These are phyloP conservation scores for Kodamaea hsintzibuensis DNA, from an alignment of 805 yeast species.

Conservation along the genomic window DNA sequence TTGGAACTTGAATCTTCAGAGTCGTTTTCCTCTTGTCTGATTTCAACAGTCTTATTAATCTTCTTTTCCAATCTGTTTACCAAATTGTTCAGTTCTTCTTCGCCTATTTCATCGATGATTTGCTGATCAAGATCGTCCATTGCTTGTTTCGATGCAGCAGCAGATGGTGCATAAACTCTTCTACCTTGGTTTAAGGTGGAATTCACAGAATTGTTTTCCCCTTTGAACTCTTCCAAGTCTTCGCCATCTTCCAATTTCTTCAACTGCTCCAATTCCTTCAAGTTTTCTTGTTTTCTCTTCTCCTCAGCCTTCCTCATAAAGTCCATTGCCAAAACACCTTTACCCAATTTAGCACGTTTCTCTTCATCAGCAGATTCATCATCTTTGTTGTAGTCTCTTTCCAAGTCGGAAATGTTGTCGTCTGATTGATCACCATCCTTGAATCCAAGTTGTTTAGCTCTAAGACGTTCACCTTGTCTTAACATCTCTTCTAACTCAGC, in stretches of 20 bases:
- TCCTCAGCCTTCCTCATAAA: slow-evolving; percentile 92
- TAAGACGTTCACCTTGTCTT: slow-evolving; percentile 77
- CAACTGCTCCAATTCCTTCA: slow-evolving; percentile 50
- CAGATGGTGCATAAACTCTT: slow-evolving; percentile 72
- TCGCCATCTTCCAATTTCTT: slow-evolving; percentile 43
- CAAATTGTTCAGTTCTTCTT: slow-evolving; percentile 52
- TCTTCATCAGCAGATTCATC: slow-evolving; percentile 37
- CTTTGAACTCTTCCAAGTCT: slow-evolving; percentile 37
- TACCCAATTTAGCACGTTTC: slow-evolving; percentile 54
- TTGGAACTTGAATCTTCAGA: background rate
- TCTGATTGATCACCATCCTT: slow-evolving; percentile 58
- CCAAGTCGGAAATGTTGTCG: slow-evolving; percentile 50
- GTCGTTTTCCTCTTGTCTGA: slow-evolving; percentile 24
- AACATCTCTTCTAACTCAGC: slow-evolving; percentile 94
- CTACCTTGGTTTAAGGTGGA: slow-evolving; percentile 69
- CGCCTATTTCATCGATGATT: slow-evolving; percentile 46
- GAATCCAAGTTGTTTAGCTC: slow-evolving; percentile 68
- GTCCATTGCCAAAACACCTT: slow-evolving; percentile 92
- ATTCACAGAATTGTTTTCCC: slow-evolving; percentile 46
- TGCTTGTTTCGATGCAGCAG: slow-evolving; percentile 39
- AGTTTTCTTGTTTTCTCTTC: slow-evolving; percentile 60
- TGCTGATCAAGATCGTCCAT: slow-evolving; percentile 34
- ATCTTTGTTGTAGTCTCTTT: slow-evolving; percentile 36
- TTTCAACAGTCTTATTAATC: slow-evolving; percentile 17
- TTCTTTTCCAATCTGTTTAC: slow-evolving; percentile 36